Conservation (phyloP, 1,139 yeast species). For the Saccharomyces hybrid region DNA sequence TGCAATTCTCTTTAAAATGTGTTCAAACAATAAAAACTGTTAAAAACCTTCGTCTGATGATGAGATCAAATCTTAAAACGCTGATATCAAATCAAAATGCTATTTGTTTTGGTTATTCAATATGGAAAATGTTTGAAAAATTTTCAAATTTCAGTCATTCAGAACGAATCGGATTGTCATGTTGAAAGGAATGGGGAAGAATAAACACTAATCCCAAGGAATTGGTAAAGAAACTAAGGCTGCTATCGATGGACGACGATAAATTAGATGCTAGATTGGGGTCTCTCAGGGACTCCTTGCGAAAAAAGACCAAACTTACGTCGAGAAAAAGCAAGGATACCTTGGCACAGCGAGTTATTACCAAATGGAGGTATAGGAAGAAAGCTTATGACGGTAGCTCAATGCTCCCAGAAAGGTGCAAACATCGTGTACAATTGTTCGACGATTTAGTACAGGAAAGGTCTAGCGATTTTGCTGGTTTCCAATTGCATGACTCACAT, state of each 20-base stretch:
- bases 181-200: background rate
- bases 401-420: background rate
- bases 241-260: background rate
- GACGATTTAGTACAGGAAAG: slow-evolving; percentile 9
- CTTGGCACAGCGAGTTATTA: background rate
- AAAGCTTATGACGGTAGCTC: background rate
- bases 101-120: background rate
- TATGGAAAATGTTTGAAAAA: background rate
- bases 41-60: background rate
- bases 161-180: background rate
- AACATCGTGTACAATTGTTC: slow-evolving; percentile 5
- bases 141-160: background rate
- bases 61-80: background rate
- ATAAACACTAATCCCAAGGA: background rate
- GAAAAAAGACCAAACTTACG: background rate
- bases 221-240: background rate
- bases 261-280: background rate
- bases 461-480: slow-evolving; percentile 5
- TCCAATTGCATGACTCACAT: slow-evolving; percentile 8
- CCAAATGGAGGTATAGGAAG: slow-evolving; percentile 3
- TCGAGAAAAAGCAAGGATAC: background rate
- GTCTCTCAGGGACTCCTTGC: background rate
- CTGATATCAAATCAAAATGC: background rate
- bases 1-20: background rate
- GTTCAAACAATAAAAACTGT: background rate